Evolutionary conservation across 164 flowering plant genomes (phyloP), one percentile per base, ranked within the genome.

Genomic region (Berberis thunbergii): DNA sequence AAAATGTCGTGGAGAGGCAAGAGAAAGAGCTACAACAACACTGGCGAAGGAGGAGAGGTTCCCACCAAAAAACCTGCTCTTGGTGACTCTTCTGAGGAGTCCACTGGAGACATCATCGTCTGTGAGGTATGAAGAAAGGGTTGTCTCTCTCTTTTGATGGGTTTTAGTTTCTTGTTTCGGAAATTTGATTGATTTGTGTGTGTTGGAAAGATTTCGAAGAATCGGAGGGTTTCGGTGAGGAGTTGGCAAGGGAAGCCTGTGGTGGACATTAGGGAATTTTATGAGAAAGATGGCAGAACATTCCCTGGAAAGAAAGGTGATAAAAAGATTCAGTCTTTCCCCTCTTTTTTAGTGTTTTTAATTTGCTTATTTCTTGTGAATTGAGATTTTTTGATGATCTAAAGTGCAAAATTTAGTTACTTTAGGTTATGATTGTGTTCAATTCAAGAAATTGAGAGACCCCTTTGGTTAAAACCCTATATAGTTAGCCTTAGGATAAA

Each of bases 211-310:
- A 62, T 90, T 46, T 80, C 92, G 62, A 86, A 72, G 80, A 86
- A 78, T 54, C 71, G 92, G 74, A 82, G 79, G 61, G 93, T 88
- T 43, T 48, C 81, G 0, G 91, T 89, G 75, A 79, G 98, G 82
- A 81, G 41, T 69, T 89, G 83, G 84, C 77, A 81, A 46, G 96
- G 96, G 39, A 85, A 75, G 67, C 64, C 80, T 1, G 64, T 80
- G 67, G 86, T 92, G 1, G 98, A 92, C 62, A 86, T 92, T 64
- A 86, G 98, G 6, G 98, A 92, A 73, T 89, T 83, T 60, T 89
- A 83, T 66, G 62, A 58, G 65, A 89, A 89, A 66, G 96, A 87
- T 43, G 98, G 98, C 49, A 84, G 84, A 73, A 65, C 74, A 64
- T 6, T 82, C 60, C 96, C 95, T 49, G 95, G 93, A 57, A 87